A percentile compares a stretch with the other conserved stretches of the same genome.
phyloP scores from a whole-genome alignment of 352 stramenopile species.

The Hyaloperonospora arabidopsidis region DNA sequence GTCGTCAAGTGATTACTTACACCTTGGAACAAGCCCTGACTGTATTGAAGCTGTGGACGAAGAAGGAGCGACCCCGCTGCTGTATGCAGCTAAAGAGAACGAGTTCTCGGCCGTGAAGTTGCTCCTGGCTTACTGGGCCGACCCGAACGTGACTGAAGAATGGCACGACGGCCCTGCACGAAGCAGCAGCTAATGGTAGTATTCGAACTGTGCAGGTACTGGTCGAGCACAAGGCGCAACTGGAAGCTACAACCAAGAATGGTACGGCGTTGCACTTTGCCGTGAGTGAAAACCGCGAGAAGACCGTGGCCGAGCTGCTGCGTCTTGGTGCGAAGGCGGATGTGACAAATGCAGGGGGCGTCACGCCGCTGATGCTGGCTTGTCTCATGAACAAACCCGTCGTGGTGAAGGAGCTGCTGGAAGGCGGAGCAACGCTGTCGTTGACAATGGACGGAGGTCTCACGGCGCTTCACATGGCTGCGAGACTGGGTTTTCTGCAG shows the following conservation, averaged over 20 bases:
- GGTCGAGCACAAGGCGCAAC: constrained; percentile 41
- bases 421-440: constrained; percentile 37
- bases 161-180: constrained; percentile 57
- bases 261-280: constrained; percentile 74
- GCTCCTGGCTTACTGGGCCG: constrained; percentile 48
- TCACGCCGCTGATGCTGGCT: constrained; percentile 67
- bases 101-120: constrained; percentile 63
- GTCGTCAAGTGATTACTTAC: constrained; percentile 64
- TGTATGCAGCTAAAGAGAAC: constrained; percentile 71
- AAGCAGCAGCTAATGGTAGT: constrained; percentile 61
- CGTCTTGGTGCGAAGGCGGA: constrained; percentile 54
- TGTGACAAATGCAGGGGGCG: constrained; percentile 52
- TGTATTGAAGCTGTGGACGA: constrained; percentile 62
- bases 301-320: constrained; percentile 61
- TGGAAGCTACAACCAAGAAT: constrained; percentile 60
- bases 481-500: constrained; percentile 62
- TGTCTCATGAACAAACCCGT: constrained; percentile 74
- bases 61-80: constrained; percentile 56
- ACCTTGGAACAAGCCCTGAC: constrained; percentile 53
- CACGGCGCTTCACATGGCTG: constrained; percentile 68
- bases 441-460: constrained; percentile 53
- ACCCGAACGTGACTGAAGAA: constrained; percentile 46
- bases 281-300: constrained; percentile 74
- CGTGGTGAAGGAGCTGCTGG: constrained; percentile 50
- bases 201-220: constrained; percentile 51